Percentiles rank a stretch among this genome's conserved stretches.
These are phyloP conservation scores for Candida freyschussii DNA, from an alignment of 1,139 yeast genomes.

Conservation along the genomic window DNA sequence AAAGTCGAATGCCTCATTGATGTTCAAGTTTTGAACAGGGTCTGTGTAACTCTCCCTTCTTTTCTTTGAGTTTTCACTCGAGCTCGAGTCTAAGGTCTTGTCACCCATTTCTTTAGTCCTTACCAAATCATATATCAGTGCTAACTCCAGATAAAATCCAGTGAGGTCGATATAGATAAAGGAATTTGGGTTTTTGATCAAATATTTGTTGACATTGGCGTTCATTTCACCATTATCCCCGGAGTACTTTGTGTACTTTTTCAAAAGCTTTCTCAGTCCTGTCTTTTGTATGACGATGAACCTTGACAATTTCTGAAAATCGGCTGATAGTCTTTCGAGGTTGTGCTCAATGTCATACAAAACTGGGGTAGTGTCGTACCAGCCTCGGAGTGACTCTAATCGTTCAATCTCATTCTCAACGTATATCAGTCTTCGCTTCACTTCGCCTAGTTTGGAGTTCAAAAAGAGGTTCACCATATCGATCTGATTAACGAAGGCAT, in stretches of 20 bases:
- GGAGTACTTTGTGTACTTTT: slow-evolving; percentile 69
- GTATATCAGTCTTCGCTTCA: slow-evolving; percentile 36
- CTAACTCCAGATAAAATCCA: slow-evolving; percentile 57
- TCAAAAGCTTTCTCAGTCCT: slow-evolving; percentile 74
- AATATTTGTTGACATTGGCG: slow-evolving; percentile 31
- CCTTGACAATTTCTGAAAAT: slow-evolving; percentile 65
- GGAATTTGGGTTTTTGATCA: slow-evolving; percentile 42
- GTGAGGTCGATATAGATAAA: slow-evolving; percentile 64
- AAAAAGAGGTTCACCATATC: slow-evolving; percentile 57
- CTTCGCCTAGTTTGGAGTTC: slow-evolving; percentile 61
- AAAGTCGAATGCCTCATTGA: slow-evolving; percentile 32
- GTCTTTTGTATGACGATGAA: slow-evolving; percentile 76
- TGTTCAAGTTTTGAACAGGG: slow-evolving; percentile 14
- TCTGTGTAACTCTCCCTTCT: slow-evolving; percentile 15
- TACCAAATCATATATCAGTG: slow-evolving; percentile 49
- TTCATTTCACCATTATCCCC: slow-evolving; percentile 38
- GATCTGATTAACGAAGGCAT: slow-evolving; percentile 42
- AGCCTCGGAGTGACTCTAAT: slow-evolving; percentile 4
- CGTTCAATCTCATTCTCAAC: slow-evolving; percentile 35
- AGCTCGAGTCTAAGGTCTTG: neutral
- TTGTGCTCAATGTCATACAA: slow-evolving; percentile 26
- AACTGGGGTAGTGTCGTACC: slow-evolving; percentile 4
- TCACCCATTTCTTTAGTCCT: slow-evolving; percentile 12
- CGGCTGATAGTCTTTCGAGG: slow-evolving; percentile 47
- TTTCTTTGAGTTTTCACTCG: slow-evolving; percentile 2